phyloP scores from a whole-genome alignment of 805 yeast genomes.

The Henningerozyma blattae region DNA sequence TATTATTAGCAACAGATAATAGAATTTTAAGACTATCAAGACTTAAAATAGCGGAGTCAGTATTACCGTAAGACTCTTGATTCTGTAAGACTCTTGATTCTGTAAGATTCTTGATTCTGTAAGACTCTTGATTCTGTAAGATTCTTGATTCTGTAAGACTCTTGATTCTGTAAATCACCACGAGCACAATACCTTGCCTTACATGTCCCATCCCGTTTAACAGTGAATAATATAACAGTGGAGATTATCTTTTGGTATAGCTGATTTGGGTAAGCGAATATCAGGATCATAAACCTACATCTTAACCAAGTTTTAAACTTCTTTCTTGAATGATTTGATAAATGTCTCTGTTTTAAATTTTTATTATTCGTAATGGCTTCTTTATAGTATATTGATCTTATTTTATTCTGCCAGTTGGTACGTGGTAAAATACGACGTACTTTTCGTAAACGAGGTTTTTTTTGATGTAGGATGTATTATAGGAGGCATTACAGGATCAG shows the following conservation, averaged over 20 bases:
- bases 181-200: conserved; percentile 3
- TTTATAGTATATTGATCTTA: conserved; percentile 3
- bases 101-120: too few species aligned
- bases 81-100: too few species aligned
- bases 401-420: too few species aligned
- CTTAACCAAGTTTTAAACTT: conserved; percentile 3
- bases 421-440: too few species aligned
- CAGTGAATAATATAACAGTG: too few species aligned
- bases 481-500: too few species aligned
- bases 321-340: conserved; percentile 1
- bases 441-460: too few species aligned
- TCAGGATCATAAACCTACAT: conserved; percentile 1
- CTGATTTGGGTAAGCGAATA: not conserved
- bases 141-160: too few species aligned
- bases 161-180: too few species aligned
- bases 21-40: conserved; percentile 1
- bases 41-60: conserved; percentile 1
- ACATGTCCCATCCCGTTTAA: conserved; percentile 2
- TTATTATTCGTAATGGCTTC: conserved; percentile 4
- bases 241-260: conserved; percentile 1
- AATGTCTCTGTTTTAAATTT: not conserved
- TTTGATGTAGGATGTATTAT: too few species aligned
- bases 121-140: too few species aligned
- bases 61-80: conserved; percentile 1
- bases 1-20: conserved; percentile 1